Evolutionary conservation across 768 basidiomycete species (phyloP).

Genomic region (Terana coerulea): DNA sequence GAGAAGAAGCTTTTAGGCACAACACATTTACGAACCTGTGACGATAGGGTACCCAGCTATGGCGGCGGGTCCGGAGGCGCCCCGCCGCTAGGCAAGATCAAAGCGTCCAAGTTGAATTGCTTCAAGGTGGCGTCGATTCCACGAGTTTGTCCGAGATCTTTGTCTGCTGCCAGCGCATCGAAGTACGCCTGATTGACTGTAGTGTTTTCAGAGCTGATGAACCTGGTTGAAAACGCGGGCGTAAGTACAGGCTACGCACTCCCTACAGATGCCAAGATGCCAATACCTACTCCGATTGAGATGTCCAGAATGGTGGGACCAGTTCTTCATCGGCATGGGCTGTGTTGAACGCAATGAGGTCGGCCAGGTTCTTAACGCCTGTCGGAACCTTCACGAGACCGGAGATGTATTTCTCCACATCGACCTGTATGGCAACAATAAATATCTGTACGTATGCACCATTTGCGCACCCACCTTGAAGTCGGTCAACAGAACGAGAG

Average conservation of each 20-base stretch:
- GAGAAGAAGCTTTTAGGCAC: not conserved
- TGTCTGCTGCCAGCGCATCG: conserved; percentile 24
- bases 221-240: conserved; percentile 13
- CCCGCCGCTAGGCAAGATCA: conserved; percentile 31
- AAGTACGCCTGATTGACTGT: conserved; percentile 26
- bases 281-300: conserved; percentile 31
- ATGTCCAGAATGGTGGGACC: conserved; percentile 29
- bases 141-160: conserved; percentile 24
- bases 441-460: not conserved
- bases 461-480: conserved; percentile 44
- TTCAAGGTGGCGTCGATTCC: conserved; percentile 31
- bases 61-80: conserved; percentile 32
- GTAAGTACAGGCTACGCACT: too few relatives aligned
- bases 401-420: conserved; percentile 46
- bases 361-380: conserved; percentile 50
- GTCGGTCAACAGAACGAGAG: conserved; percentile 48
- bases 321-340: conserved; percentile 49
- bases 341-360: conserved; percentile 55
- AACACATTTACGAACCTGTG: conserved; percentile 37
- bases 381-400: conserved; percentile 49
- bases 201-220: conserved; percentile 23
- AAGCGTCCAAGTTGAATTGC: conserved; percentile 27
- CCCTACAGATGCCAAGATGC: not conserved
- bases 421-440: conserved; percentile 39
- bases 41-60: conserved; percentile 64